These are phyloP conservation scores for Cytospora mali DNA, from an alignment of 2,329 filamentous ascomycete genomes.

Conservation along the genomic window DNA sequence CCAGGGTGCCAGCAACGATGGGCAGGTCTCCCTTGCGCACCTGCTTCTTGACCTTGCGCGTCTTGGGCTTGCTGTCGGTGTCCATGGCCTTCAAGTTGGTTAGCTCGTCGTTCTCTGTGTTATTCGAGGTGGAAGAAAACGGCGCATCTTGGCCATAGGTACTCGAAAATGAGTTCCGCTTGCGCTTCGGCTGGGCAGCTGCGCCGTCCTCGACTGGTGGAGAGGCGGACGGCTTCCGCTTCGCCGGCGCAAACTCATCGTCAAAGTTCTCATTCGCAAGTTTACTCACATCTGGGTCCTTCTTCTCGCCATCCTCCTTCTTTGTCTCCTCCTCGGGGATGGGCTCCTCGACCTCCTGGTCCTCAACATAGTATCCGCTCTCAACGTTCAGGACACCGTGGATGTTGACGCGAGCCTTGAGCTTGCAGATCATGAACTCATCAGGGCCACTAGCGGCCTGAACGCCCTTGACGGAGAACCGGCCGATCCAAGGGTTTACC, in stretches of 20 bases:
- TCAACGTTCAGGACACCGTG: slow-evolving; percentile 97
- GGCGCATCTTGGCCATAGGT: slow-evolving; percentile 11
- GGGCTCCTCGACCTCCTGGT: slow-evolving; percentile 95
- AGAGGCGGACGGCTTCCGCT: slow-evolving; percentile 21
- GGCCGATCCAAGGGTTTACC: slow-evolving; percentile 91
- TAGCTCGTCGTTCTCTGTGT: slow-evolving; percentile 21
- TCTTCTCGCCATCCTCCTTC: slow-evolving; percentile 52
- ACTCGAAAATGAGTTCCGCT: slow-evolving; percentile 11
- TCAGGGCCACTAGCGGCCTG: slow-evolving; percentile 84
- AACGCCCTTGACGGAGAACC: slow-evolving; percentile 97
- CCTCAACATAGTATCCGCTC: slow-evolving; percentile 96
- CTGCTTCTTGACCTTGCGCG: slow-evolving; percentile 98
- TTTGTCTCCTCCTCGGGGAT: slow-evolving; percentile 69
- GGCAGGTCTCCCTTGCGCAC: slow-evolving; percentile 95
- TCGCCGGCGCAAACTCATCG: slow-evolving; percentile 11
- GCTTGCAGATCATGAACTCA: slow-evolving; percentile 99
- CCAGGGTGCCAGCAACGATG: slow-evolving; percentile 79
- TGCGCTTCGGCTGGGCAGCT: slow-evolving; percentile 19
- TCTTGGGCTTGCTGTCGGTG: slow-evolving; percentile 77
- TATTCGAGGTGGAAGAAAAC: slow-evolving; percentile 1
- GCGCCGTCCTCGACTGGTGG: slow-evolving; percentile 13
- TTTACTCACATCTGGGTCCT: slow-evolving; percentile 74
- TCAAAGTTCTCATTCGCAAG: slow-evolving; percentile 6
- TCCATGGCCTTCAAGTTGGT: slow-evolving; percentile 71
- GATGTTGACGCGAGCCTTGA: slow-evolving; percentile 95